A percentile compares a stretch with the other conserved stretches of the same genome.
These are phyloP conservation scores for Blastobotrys indianensis DNA, from an alignment of 1,139 yeast genomes.

Conservation along the genomic window DNA sequence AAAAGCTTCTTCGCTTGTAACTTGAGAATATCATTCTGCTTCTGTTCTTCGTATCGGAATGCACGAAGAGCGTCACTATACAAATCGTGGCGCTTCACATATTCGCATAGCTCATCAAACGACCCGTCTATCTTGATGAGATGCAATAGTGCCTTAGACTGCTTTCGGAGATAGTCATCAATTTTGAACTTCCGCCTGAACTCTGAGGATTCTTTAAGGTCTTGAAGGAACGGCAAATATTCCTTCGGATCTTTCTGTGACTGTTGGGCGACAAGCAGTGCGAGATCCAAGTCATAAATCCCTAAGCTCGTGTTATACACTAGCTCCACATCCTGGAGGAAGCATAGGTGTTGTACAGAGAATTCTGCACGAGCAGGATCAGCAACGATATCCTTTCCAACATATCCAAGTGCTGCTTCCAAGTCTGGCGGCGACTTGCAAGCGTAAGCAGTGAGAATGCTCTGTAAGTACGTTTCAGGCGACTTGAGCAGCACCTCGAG, in stretches of 20 bases:
- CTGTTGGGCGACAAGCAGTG: constrained; percentile 85
- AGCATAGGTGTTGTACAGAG: constrained; percentile 76
- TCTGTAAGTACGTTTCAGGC: constrained; percentile 60
- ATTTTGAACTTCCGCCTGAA: constrained; percentile 67
- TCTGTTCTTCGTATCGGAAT: constrained; percentile 50
- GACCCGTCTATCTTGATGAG: constrained; percentile 47
- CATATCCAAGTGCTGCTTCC: constrained; percentile 61
- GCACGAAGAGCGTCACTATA: constrained; percentile 63
- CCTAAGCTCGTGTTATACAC: constrained; percentile 78
- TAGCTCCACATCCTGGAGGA: constrained; percentile 81
- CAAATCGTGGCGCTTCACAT: constrained; percentile 66
- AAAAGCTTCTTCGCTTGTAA: constrained; percentile 60
- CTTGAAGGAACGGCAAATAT: constrained; percentile 84
- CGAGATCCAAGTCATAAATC: constrained; percentile 71
- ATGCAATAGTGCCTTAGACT: constrained; percentile 62
- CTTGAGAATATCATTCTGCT: constrained; percentile 48
- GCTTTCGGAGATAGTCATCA: constrained; percentile 68
- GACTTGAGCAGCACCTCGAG: constrained; percentile 45
- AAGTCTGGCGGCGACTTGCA: constrained; percentile 86
- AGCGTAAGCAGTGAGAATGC: constrained; percentile 85
- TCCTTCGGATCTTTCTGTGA: constrained; percentile 98
- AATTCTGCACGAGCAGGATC: constrained; percentile 40
- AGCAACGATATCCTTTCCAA: constrained; percentile 40
- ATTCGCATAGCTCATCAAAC: constrained; percentile 60
- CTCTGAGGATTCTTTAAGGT: constrained; percentile 61